Percentiles rank a stretch among this genome's conserved stretches.
phyloP scores from a whole-genome alignment of 2,329 filamentous ascomycete species.

The Aspergillus sp. region DNA sequence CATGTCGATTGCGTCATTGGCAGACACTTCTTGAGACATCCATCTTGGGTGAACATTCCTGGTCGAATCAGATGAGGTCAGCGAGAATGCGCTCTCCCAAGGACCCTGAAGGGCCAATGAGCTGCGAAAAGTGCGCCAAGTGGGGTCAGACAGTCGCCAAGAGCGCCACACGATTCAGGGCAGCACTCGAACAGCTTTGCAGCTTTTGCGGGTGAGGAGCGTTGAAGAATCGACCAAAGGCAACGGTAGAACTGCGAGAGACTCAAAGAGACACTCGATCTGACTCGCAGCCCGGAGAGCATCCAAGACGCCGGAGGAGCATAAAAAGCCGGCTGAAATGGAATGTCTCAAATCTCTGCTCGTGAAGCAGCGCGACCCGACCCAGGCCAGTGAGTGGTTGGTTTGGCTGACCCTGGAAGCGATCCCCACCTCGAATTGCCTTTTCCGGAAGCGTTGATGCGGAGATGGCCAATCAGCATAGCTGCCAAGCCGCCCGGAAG shows the following conservation, averaged over 20 bases:
- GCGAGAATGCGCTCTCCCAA: neutral
- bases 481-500: slow-evolving; percentile 2
- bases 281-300: too few species aligned
- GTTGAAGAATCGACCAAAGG: neutral
- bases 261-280: neutral
- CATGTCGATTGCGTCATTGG: slow-evolving; percentile 1
- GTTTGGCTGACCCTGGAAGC: slow-evolving; percentile 15
- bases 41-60: neutral
- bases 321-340: neutral
- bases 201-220: neutral
- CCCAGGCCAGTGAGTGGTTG: slow-evolving; percentile 15
- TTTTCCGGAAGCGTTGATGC: slow-evolving; percentile 17
- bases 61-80: slow-evolving; percentile 4
- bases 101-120: slow-evolving; percentile 4
- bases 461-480: slow-evolving; percentile 18
- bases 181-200: neutral
- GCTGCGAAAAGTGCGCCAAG: neutral
- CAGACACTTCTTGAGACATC: neutral
- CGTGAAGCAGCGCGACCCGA: neutral
- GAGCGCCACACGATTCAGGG: slow-evolving; percentile 1
- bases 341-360: neutral
- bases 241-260: neutral
- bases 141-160: neutral
- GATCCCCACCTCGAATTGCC: slow-evolving; percentile 19
- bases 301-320: too few species aligned